Conservation (phyloP, 495 filamentous ascomycete genomes). For the Hypoxylon trugodes region DNA sequence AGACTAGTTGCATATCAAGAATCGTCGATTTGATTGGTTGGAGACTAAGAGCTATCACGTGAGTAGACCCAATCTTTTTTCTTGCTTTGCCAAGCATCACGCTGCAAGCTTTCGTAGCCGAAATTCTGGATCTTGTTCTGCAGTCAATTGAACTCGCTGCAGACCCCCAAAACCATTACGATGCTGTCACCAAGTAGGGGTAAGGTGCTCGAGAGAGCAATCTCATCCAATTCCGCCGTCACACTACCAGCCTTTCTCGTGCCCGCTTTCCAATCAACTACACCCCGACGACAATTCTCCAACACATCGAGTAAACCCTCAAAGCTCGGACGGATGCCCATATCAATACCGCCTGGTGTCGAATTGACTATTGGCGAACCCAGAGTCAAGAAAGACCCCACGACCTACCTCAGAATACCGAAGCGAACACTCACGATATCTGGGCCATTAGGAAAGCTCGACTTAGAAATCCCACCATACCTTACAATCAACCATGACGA, state of each 20-base stretch:
- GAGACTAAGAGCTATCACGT: too few relatives aligned
- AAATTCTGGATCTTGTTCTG: conserved; percentile 15
- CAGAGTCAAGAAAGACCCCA: conserved; percentile 57
- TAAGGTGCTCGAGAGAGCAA: conserved; percentile 52
- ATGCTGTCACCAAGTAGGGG: conserved; percentile 62
- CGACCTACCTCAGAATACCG: conserved; percentile 60
- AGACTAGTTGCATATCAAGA: background rate
- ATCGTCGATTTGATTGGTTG: too few relatives aligned
- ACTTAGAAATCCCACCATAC: conserved; percentile 73
- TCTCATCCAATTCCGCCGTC: conserved; percentile 44
- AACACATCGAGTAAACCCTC: conserved; percentile 70
- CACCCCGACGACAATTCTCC: conserved; percentile 71
- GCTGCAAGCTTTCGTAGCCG: conserved; percentile 13
- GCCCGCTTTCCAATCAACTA: conserved; percentile 69
- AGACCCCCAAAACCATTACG: conserved; percentile 24
- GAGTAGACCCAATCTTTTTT: conserved; percentile 19
- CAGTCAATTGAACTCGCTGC: conserved; percentile 26
- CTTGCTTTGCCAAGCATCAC: conserved; percentile 35
- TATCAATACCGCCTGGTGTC: conserved; percentile 86
- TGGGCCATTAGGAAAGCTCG: conserved; percentile 80
- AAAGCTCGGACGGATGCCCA: conserved; percentile 82
- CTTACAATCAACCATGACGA: conserved; percentile 73
- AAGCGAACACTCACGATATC: conserved; percentile 71
- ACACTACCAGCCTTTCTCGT: conserved; percentile 76
- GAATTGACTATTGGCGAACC: conserved; percentile 72